These are phyloP conservation scores for Phylloporus arenicola DNA, from an alignment of 768 basidiomycete genomes.

Conservation along the genomic window DNA sequence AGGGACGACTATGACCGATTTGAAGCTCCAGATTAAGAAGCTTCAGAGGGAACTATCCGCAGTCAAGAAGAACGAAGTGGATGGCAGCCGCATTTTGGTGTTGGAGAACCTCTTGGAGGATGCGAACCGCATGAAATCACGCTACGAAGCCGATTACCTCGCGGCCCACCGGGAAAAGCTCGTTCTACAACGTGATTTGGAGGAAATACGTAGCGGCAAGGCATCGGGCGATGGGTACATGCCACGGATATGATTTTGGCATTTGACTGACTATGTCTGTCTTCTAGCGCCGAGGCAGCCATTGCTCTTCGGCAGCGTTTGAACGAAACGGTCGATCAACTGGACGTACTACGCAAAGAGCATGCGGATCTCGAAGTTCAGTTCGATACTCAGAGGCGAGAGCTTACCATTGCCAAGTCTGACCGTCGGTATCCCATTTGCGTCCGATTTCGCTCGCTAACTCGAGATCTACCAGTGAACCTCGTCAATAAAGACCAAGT, in stretches of 20 bases:
- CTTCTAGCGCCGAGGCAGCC: constrained; percentile 69
- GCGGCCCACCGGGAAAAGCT: constrained; percentile 79
- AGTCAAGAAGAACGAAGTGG: constrained; percentile 67
- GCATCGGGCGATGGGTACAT: constrained; percentile 74
- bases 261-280: constrained; percentile 2
- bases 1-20: constrained; percentile 85
- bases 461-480: constrained; percentile 49
- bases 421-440: constrained; percentile 52
- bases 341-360: constrained; percentile 63
- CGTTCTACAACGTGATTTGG: constrained; percentile 71
- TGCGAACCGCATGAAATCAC: constrained; percentile 81
- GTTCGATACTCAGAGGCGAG: constrained; percentile 54
- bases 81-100: constrained; percentile 73
- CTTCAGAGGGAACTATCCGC: constrained; percentile 77
- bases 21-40: constrained; percentile 82
- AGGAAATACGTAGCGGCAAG: constrained; percentile 88
- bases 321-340: constrained; percentile 80
- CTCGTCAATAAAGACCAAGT: constrained; percentile 92
- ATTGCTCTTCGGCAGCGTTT: constrained; percentile 84
- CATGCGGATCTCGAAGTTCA: constrained; percentile 69
- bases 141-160: constrained; percentile 87
- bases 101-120: constrained; percentile 89
- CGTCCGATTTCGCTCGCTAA: background rate
- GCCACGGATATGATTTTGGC: background rate
- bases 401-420: constrained; percentile 79